Evolutionary conservation across 2,329 filamentous ascomycete species (phyloP).

Genomic region (Neocatenulostroma microsporum): DNA sequence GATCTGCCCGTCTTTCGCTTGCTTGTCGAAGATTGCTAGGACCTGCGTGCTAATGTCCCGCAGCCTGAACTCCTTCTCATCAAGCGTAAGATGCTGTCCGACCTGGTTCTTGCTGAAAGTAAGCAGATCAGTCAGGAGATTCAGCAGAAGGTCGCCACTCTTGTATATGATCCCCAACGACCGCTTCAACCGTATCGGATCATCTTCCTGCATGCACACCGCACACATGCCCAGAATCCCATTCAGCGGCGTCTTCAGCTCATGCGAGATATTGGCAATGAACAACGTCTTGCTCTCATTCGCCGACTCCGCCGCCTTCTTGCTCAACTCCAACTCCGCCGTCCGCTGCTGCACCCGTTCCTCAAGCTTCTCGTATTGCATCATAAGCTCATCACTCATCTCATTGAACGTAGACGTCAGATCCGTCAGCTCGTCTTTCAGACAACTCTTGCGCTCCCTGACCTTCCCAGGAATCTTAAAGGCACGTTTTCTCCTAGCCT

Average conservation of each 20-base stretch:
- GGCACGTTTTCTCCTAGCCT: conserved; percentile 40
- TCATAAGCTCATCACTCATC: conserved; percentile 83
- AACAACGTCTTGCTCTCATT: conserved; percentile 97
- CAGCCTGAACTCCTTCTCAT: conserved; percentile 77
- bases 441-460: conserved; percentile 61
- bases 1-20: conserved; percentile 72
- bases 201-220: conserved; percentile 86
- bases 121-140: conserved; percentile 79
- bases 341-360: conserved; percentile 78
- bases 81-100: conserved; percentile 70
- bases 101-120: conserved; percentile 96
- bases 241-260: conserved; percentile 90
- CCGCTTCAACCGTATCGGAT: conserved; percentile 67
- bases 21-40: conserved; percentile 79
- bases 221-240: conserved; percentile 92
- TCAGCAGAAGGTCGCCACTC: conserved; percentile 73
- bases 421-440: conserved; percentile 80
- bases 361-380: conserved; percentile 78
- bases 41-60: conserved; percentile 80
- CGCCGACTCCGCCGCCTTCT: conserved; percentile 85
- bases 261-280: conserved; percentile 83
- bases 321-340: conserved; percentile 76
- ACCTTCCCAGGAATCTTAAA: conserved; percentile 86
- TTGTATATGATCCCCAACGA: conserved; percentile 85
- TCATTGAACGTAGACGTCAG: conserved; percentile 81